phyloP scores from a whole-genome alignment of 441 rosid species.

The Isatis lusitanica region DNA sequence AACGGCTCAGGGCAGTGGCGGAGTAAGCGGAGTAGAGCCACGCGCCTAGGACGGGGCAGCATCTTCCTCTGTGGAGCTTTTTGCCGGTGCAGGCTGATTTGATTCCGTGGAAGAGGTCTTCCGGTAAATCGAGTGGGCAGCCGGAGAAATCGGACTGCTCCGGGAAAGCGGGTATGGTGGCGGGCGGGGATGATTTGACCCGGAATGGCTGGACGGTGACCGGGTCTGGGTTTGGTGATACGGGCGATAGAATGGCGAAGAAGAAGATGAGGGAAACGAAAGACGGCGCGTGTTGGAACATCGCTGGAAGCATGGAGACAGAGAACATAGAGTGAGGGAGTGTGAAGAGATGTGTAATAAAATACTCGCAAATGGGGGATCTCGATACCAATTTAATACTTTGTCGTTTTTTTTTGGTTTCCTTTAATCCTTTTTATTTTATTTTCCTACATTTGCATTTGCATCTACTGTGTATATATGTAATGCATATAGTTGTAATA shows the following conservation, averaged over 20 bases:
- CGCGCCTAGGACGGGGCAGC: conserved; percentile 89
- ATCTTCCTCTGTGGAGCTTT: conserved; percentile 53
- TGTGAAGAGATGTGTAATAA: conserved; percentile 31
- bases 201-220: conserved; percentile 48
- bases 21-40: conserved; percentile 91
- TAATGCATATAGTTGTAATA: not conserved
- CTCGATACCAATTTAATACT: conserved; percentile 17
- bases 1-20: conserved; percentile 59
- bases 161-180: conserved; percentile 90
- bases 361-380: conserved; percentile 27
- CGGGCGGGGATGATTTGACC: conserved; percentile 51
- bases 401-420: not conserved
- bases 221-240: conserved; percentile 42
- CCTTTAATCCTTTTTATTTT: not conserved
- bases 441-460: not conserved
- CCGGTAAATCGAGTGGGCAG: conserved; percentile 73
- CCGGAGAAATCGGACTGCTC: conserved; percentile 69
- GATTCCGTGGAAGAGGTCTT: conserved; percentile 61
- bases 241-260: conserved; percentile 34
- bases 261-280: conserved; percentile 24
- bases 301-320: conserved; percentile 34
- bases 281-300: conserved; percentile 41
- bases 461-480: too few relatives aligned
- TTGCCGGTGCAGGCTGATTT: conserved; percentile 51
- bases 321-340: conserved; percentile 14